Evolutionary conservation across 768 basidiomycete genomes (phyloP), one percentile per base, ranked within the genome.

Genomic region (Leccinum subgranulosum): DNA sequence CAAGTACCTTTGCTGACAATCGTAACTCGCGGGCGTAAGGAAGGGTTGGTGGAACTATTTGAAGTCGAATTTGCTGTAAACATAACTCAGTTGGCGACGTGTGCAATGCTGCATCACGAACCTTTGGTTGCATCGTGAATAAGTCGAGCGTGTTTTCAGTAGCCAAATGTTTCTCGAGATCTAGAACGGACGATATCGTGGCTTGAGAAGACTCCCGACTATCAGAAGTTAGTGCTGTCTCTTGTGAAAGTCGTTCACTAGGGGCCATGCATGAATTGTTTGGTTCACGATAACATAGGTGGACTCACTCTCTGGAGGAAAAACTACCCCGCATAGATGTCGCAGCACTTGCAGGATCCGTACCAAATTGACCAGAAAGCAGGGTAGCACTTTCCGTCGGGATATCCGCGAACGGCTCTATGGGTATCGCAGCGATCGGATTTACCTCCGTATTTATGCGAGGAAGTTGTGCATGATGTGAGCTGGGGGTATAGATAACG

Each of bases 111-210:
- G 47, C 9, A 14, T 25, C 50, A 62, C 61, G 60, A 60, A 93
- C 96, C 84, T 93, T 94, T 1, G 89, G 89, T 60, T 84, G 82
- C 94, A 99, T 96, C 1, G 92, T 92, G 71, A 99, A 99, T 47
- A 99, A 86, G 71, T 99, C 97, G 28, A 98, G 75, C 8, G 92
- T 92, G 19, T 82, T 78, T 29, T 88, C 83, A 1, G 92, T 87
- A 28, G 86, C 81, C 33, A 99, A 78, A 27, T 92, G 79, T 33
- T 81, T 77, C 69, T 98, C 96, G 15, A 99, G 81, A 62, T 94
- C 91, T 27, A 82, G 74, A 19, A 96, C 75, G 6, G 90, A 80
- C 66, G 80, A 80, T 12, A 76, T 73, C 58, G 83, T 69, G 1
- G 80, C 80, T 21, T 79, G 73, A n/a, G 78, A 76, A 19, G 86